Evolutionary conservation across 2,329 filamentous ascomycete species (phyloP), one percentile per base, ranked within the genome.

Genomic region (Pseudonectria buxi): DNA sequence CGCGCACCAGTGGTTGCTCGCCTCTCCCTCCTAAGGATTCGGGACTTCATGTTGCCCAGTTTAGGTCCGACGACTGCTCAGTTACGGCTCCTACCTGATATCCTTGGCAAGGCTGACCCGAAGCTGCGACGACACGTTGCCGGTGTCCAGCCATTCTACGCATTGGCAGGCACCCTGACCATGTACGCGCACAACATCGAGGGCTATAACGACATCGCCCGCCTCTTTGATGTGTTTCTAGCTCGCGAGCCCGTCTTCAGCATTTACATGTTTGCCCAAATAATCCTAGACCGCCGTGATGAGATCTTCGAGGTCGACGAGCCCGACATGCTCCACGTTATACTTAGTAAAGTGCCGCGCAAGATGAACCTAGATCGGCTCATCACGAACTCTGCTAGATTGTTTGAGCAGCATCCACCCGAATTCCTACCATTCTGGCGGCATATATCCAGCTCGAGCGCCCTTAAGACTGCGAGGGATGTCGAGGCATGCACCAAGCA

Each of bases 141-240:
- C 2, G 73, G 71, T 15, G 83, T 81, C 12, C 79, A 89, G 55
- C 90, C 92, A 2, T 95, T 89, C 60, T 98, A 95, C 59, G 92
- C 92, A 4, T 71, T 98, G 5, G 81, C 86, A n/a, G 88, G 87
- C 31, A 95, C 88, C 1, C 72, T 98, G 28, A 98, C 94, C 24
- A 81, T 98, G 68, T 98, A 95, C 60, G 88, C 92, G 13, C 92
- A 98, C 63, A 90, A 96, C 58, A 88, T 98, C 42, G 82, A 92
- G 60, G 80, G 83, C 28, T 95, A 95, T 57, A 76, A 77, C 44
- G 84, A 90, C 47, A 96, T 98, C 54, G 78, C 88, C 24, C 78
- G 92, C 15, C 68, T 98, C 1, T 98, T 95, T 58, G 92, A 98
- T 63, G 89, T 90, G 36, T 74, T 98, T 31, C 71, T 98, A 5